Evolutionary conservation across 1,139 yeast genomes (phyloP).

Genomic region (Yamadazyma taylorii): DNA sequence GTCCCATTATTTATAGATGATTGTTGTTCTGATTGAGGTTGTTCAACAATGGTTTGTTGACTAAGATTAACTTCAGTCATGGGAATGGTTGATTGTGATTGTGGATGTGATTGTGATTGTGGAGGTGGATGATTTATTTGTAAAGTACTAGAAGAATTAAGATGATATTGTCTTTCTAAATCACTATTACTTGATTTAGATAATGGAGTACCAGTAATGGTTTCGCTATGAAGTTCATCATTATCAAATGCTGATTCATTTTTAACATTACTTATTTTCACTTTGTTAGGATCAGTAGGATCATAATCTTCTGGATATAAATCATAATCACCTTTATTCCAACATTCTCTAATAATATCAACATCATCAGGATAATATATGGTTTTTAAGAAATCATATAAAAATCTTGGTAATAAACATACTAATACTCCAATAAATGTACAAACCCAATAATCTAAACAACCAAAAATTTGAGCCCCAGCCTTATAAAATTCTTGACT

Average conservation of each 20-base stretch:
- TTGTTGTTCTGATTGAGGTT: conserved; percentile 1
- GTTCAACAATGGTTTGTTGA: not conserved
- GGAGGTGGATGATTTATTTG: conserved; percentile 7
- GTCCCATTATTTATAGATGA: conserved; percentile 2
- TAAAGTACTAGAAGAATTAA: conserved; percentile 17
- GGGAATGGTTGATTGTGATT: not conserved
- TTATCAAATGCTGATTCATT: conserved; percentile 22
- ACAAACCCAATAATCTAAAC: conserved; percentile 80
- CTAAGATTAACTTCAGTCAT: not conserved
- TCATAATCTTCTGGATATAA: conserved; percentile 60
- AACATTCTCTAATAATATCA: conserved; percentile 83
- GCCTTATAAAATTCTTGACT: conserved; percentile 76
- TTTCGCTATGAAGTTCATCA: conserved; percentile 4
- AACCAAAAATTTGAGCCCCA: conserved; percentile 72
- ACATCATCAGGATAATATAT: conserved; percentile 72
- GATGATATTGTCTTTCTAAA: conserved; percentile 8
- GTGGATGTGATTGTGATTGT: not conserved
- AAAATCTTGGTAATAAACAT: conserved; percentile 77
- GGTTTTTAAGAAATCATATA: conserved; percentile 61
- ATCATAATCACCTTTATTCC: conserved; percentile 57
- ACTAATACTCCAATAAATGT: conserved; percentile 67
- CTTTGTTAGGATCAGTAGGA: conserved; percentile 58
- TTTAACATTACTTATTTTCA: conserved; percentile 36
- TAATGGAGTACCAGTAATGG: conserved; percentile 7
- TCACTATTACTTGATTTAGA: conserved; percentile 8